These are phyloP conservation scores for Globisporangium cederbergense DNA, from an alignment of 352 stramenopile genomes.

Conservation along the genomic window DNA sequence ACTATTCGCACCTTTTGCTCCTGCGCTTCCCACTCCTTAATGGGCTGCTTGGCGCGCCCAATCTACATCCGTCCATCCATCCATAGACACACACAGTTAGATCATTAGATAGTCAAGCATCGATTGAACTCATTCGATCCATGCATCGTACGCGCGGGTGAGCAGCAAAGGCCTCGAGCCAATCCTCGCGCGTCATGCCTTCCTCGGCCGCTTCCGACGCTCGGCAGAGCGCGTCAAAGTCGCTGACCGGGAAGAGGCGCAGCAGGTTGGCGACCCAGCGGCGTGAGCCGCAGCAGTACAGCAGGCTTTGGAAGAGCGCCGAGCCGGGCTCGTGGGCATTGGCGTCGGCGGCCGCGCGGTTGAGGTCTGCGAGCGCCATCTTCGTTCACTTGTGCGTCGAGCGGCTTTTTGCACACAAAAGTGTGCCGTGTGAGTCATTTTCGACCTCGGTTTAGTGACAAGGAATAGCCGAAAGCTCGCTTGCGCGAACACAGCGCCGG, in stretches of 20 bases:
- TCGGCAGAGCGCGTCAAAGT: slow-evolving; percentile 38
- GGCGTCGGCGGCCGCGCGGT: slow-evolving; percentile 30
- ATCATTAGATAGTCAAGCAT: background rate
- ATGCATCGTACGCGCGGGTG: slow-evolving; percentile 45
- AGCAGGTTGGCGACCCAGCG: slow-evolving; percentile 45
- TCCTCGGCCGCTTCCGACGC: slow-evolving; percentile 40
- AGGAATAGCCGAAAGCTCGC: no score
- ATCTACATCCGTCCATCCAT: slow-evolving; percentile 30
- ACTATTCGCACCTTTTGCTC: slow-evolving; percentile 48
- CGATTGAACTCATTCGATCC: background rate
- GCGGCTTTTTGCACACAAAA: background rate
- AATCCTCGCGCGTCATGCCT: slow-evolving; percentile 43
- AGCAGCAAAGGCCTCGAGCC: slow-evolving; percentile 66
- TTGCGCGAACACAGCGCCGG: no score
- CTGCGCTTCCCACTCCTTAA: slow-evolving; percentile 71
- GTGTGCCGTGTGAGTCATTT: no score
- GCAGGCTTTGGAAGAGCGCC: slow-evolving; percentile 34
- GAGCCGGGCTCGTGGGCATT: slow-evolving; percentile 20
- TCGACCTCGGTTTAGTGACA: no score
- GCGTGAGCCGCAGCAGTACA: slow-evolving; percentile 63
- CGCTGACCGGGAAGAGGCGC: slow-evolving; percentile 33
- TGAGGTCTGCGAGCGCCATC: slow-evolving; percentile 36
- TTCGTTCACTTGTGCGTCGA: background rate
- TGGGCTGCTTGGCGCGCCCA: slow-evolving; percentile 56
- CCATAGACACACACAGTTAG: background rate